Percentiles rank a stretch among this genome's conserved stretches.
phyloP scores from a whole-genome alignment of 257 asterid genomes.

The Scutellaria baicalensis region DNA sequence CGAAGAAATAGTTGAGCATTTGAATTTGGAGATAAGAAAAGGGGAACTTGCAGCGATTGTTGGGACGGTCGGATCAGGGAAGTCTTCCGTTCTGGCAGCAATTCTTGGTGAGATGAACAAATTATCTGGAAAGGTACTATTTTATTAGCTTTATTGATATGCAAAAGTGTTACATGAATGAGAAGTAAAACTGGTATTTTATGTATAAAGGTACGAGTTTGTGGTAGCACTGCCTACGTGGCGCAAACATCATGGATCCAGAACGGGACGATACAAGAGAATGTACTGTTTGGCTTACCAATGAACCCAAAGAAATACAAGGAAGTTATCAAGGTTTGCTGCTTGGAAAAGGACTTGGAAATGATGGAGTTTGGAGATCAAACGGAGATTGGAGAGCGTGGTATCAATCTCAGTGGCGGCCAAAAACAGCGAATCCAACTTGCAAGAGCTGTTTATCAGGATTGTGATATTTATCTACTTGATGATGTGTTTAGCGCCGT shows the following conservation, averaged over 20 bases:
- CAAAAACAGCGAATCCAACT: conserved; percentile 96
- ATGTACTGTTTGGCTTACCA: conserved; percentile 63
- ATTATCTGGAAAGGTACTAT: conserved; percentile 66
- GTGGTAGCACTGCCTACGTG: conserved; percentile 92
- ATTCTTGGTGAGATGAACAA: conserved; percentile 95
- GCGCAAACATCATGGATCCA: conserved; percentile 98
- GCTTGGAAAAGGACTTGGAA: conserved; percentile 92
- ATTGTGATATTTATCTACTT: conserved; percentile 79
- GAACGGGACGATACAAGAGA: conserved; percentile 87
- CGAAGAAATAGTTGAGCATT: conserved; percentile 41
- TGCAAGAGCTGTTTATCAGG: conserved; percentile 95
- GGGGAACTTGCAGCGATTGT: conserved; percentile 83
- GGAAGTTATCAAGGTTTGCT: conserved; percentile 72
- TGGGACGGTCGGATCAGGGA: conserved; percentile 97
- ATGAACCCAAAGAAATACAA: conserved; percentile 55
- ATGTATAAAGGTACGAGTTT: conserved; percentile 52
- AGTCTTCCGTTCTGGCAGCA: conserved; percentile 80
- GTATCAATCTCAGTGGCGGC: conserved; percentile 96
- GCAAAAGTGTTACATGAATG: too few relatives aligned
- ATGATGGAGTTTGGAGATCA: conserved; percentile 96
- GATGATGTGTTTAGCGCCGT: conserved; percentile 96
- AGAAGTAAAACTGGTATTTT: too few relatives aligned
- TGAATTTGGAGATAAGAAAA: conserved; percentile 51
- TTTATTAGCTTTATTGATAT: background rate
- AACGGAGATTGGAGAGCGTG: conserved; percentile 99